Conservation (phyloP, 305 asterid species). For the Stenogyne calaminthoides region DNA sequence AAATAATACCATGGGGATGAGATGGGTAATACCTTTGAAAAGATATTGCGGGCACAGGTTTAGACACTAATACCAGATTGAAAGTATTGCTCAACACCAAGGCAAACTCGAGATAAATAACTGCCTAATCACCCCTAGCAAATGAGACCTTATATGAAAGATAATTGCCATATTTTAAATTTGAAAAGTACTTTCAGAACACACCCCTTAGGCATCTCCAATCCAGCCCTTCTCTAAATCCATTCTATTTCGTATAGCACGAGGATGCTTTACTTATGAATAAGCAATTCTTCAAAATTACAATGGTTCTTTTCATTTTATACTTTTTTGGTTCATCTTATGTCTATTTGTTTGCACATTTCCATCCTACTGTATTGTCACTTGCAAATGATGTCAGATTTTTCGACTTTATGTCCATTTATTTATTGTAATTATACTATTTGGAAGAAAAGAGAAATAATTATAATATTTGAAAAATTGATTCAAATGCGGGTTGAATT, state of each 20-base stretch:
- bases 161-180: neutral
- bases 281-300: neutral
- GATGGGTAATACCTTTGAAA: no score
- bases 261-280: neutral
- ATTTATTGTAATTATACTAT: neutral
- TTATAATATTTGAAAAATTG: neutral
- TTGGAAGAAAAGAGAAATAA: neutral
- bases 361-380: neutral
- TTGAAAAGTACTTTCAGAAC: neutral
- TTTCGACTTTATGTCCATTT: neutral
- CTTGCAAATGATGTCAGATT: neutral
- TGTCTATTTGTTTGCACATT: neutral
- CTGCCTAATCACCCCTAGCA: neutral
- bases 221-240: no score
- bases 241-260: neutral
- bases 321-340: neutral
- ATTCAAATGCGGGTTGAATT: neutral
- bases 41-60: neutral
- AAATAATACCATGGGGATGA: no score
- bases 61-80: neutral
- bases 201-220: neutral
- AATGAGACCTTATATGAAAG: neutral
- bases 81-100: neutral
- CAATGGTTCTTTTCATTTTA: neutral
- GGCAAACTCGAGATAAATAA: neutral